Conservation (phyloP, 2,329 filamentous ascomycete genomes). For the Neofusicoccum umdonicola region DNA sequence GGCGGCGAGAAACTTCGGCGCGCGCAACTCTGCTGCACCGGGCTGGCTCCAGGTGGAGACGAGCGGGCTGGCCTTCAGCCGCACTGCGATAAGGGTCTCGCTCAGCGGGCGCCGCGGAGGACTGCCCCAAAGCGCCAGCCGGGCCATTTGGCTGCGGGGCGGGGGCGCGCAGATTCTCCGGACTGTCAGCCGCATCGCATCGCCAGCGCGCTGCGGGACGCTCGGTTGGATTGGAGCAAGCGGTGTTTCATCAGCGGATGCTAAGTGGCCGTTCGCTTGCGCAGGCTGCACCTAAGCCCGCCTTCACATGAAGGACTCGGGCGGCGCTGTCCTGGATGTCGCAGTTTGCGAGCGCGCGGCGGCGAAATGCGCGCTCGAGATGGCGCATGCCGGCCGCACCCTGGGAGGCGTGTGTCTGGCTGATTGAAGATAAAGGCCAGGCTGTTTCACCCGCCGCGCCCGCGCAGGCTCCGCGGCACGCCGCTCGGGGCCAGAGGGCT, state of each 20-base stretch:
- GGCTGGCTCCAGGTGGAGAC: neutral
- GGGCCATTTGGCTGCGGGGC: neutral
- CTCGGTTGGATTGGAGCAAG: conserved; percentile 6
- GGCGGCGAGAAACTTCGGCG: neutral
- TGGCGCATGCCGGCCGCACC: neutral
- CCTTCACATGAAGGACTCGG: conserved; percentile 7
- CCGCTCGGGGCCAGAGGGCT: neutral
- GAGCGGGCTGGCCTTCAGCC: neutral
- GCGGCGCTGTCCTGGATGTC: neutral
- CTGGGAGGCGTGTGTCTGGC: neutral
- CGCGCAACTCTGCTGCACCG: neutral
- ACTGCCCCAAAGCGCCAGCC: conserved; percentile 3
- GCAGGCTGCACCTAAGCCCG: neutral
- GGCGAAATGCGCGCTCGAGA: too few relatives aligned
- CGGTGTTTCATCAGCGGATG: neutral
- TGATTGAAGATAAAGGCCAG: conserved; percentile 5
- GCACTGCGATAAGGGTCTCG: conserved; percentile 12
- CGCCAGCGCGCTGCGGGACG: neutral
- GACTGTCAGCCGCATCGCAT: neutral
- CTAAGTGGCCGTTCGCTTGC: neutral
- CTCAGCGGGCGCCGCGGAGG: neutral
- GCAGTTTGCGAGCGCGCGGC: neutral
- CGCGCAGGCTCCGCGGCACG: neutral
- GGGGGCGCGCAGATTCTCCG: neutral
- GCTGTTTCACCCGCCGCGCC: conserved; percentile 1